phyloP scores from a whole-genome alignment of 176 grass and related monocot species.

The Olyra latifolia region DNA sequence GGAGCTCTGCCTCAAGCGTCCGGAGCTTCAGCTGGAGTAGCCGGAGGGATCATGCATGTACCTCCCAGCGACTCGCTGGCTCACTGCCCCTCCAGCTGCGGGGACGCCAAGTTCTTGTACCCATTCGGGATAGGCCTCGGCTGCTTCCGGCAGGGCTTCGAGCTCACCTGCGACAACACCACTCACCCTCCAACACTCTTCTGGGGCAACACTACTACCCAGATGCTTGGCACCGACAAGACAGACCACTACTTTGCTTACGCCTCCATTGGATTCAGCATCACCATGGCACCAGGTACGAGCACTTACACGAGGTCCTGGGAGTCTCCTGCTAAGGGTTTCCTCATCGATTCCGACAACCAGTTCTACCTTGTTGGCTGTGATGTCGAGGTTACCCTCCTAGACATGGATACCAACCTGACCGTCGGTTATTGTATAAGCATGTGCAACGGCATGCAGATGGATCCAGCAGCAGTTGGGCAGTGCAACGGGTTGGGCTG shows the following conservation, averaged over 20 bases:
- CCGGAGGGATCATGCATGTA: background rate
- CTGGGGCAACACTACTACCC: background rate
- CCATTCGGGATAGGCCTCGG: slow-evolving; percentile 38
- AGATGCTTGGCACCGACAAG: background rate
- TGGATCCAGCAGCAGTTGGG: background rate
- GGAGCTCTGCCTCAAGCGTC: too few relatives aligned
- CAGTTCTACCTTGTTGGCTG: background rate
- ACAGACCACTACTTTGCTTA: accelerated
- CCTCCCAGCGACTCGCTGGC: background rate
- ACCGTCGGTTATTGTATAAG: background rate
- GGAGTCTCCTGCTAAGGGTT: background rate
- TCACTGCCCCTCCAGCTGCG: slow-evolving; percentile 19
- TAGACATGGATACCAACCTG: background rate
- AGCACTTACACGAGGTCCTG: background rate
- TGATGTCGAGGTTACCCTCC: background rate
- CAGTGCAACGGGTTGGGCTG: slow-evolving; percentile 9
- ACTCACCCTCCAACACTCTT: background rate
- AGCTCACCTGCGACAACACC: too few relatives aligned
- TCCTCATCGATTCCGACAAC: accelerated
- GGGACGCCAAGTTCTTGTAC: background rate
- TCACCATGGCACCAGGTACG: background rate
- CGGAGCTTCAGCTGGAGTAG: too few relatives aligned
- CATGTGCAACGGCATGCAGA: background rate
- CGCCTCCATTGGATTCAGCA: background rate
- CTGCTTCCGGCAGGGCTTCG: slow-evolving; percentile 29